Conservation (phyloP, 2,329 filamentous ascomycete genomes). For the Lachnellula cervina region DNA sequence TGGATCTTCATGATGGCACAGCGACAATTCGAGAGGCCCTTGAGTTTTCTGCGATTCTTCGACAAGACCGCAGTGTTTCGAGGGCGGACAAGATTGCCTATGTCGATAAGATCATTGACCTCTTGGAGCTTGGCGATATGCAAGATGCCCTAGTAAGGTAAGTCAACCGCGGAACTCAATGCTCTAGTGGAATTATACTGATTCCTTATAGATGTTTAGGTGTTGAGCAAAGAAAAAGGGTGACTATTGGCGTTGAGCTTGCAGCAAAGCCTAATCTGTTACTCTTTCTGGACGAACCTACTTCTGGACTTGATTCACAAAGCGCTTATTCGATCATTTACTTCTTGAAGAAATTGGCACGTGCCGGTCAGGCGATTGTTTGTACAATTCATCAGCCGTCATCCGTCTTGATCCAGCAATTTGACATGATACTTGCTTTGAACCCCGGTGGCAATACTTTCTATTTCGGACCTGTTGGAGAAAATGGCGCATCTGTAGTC, state of each 20-base stretch:
- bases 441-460: constrained; percentile 63
- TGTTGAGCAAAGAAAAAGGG: constrained; percentile 53
- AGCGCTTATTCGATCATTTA: constrained; percentile 63
- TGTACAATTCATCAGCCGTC: constrained; percentile 73
- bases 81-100: constrained; percentile 60
- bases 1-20: constrained; percentile 65
- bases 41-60: constrained; percentile 62
- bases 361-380: constrained; percentile 64
- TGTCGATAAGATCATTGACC: constrained; percentile 60
- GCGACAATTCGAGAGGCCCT: constrained; percentile 64
- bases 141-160: constrained; percentile 58
- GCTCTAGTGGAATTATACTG: not conserved
- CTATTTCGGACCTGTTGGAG: constrained; percentile 69
- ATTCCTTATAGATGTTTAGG: constrained; percentile 4
- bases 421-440: constrained; percentile 67
- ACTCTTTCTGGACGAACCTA: constrained; percentile 69
- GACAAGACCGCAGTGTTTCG: constrained; percentile 52
- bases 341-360: constrained; percentile 63
- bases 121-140: constrained; percentile 60
- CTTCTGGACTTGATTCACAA: constrained; percentile 64
- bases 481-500: constrained; percentile 59
- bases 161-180: constrained; percentile 50
- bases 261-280: constrained; percentile 64
- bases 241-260: constrained; percentile 70
- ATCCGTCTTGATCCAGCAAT: constrained; percentile 64